phyloP scores from a whole-genome alignment of 202 grass and related monocot genomes.

The Bolboschoenoplectus hybrid region DNA sequence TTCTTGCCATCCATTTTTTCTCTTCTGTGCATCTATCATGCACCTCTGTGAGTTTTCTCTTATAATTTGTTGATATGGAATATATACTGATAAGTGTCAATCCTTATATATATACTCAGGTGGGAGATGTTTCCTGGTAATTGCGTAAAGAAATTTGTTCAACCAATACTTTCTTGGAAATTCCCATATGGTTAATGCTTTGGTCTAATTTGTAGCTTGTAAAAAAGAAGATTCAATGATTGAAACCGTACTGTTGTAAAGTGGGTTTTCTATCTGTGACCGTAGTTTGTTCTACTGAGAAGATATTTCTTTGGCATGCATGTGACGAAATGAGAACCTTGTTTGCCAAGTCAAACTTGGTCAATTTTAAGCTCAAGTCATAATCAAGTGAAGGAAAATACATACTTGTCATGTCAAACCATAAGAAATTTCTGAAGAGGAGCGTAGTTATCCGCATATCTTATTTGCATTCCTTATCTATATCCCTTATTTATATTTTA shows the following conservation, averaged over 20 bases:
- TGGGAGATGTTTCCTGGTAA: background rate
- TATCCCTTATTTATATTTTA: too few relatives aligned
- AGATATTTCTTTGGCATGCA: background rate
- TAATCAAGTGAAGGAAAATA: background rate
- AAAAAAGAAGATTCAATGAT: constrained; percentile 1
- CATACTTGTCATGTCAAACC: background rate
- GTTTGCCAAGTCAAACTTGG: background rate
- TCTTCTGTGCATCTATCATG: background rate
- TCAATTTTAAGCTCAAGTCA: background rate
- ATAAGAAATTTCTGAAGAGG: background rate
- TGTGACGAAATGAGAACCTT: constrained; percentile 13
- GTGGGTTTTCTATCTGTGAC: background rate
- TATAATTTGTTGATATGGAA: background rate
- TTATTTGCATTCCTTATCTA: too few relatives aligned
- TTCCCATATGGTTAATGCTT: background rate
- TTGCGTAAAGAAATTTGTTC: background rate
- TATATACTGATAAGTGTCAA: background rate
- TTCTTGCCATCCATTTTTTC: constrained; percentile 17
- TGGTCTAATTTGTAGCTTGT: background rate
- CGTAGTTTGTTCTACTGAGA: background rate
- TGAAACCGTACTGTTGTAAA: background rate
- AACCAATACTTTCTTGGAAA: background rate
- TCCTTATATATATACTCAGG: background rate
- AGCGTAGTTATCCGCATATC: background rate
- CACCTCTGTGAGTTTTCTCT: background rate